Conservation (phyloP, 202 grass and related monocot genomes). For the Cymbopogon flexuosus region DNA sequence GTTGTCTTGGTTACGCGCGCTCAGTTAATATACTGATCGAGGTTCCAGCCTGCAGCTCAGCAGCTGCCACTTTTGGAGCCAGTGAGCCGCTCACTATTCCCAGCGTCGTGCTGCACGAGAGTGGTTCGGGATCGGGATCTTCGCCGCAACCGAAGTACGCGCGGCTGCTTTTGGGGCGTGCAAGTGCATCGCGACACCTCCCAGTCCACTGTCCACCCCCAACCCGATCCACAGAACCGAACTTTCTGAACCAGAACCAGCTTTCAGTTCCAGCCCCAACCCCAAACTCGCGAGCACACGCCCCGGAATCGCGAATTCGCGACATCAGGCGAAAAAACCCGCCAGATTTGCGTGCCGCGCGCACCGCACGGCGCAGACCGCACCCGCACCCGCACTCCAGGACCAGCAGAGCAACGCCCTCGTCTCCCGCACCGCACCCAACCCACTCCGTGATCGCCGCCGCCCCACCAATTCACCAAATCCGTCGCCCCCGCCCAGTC, state of each 20-base stretch:
- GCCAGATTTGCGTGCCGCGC: background rate
- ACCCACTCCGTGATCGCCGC: background rate
- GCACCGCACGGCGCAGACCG: background rate
- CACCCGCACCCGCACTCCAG: background rate
- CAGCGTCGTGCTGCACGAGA: background rate
- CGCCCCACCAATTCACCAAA: slow-evolving; percentile 7
- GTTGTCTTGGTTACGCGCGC: background rate
- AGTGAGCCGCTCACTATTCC: too few species aligned
- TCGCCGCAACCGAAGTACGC: background rate
- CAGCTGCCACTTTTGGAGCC: background rate
- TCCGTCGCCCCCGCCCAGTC: background rate
- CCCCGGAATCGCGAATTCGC: background rate
- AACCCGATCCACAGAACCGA: slow-evolving; percentile 4
- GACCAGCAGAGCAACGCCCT: background rate
- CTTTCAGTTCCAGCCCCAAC: slow-evolving; percentile 10
- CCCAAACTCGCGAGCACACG: background rate
- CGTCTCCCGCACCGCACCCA: background rate
- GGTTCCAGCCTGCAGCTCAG: background rate
- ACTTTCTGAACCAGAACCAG: slow-evolving; percentile 27
- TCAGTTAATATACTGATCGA: background rate
- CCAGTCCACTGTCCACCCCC: background rate
- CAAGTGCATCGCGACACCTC: background rate
- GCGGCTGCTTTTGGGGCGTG: background rate
- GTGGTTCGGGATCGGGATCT: slow-evolving; percentile 29
- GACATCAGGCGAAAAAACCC: background rate